Base-by-base conservation (phyloP, 352 stramenopile genomes). In the Phytophthora tubulina region DNA sequence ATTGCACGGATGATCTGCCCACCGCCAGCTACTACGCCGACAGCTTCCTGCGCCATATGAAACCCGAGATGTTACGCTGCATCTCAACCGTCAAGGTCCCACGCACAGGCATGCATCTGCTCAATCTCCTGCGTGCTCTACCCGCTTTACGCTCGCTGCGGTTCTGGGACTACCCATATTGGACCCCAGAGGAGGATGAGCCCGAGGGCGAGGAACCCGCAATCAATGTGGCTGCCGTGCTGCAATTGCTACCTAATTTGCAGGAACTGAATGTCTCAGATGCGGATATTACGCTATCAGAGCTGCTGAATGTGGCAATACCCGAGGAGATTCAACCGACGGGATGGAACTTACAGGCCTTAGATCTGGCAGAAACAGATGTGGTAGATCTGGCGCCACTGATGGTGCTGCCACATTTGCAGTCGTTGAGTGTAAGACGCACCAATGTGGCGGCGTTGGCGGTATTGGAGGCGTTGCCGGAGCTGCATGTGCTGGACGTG, bases 131-230 rank as follows among this genome's bases (percentile, higher is more conserved):
- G 59, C 63, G 74, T 27, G 76, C 64, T 55, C 56, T 83, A 51
- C 74, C 71, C 15, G 71, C 63, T 36, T 42, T 84, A 15, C 65
- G 50, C 13, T 70, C 68, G 30, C 63, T 85, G 46, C 64, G 70
- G 35, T 87, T 88, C 59, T 88, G 70, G 72, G 77, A 75, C 44
- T 84, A 80, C 60, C 74, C 73, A 32, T 81, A 80, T 44, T 80
- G 73, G 67, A 73, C 59, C 14, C 62, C 60, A 11, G 69, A 80
- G 46, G 33, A 70, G 2, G 63, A 59, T 13, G 59, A 63, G n/a
- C 32, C 45, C 3, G 48, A 75, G 30, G 63, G 75, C 4, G 67
- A 79, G 3, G 75, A 82, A 63, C 67, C 72, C 8, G 75, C 70
- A 8, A 78, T 82, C 49, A 82, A 82, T 45, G 59, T 80, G n/a